Evolutionary conservation across 2,329 filamentous ascomycete genomes (phyloP), one percentile per base, ranked within the genome.

Genomic region (Lasiodiplodia hormozganensis): DNA sequence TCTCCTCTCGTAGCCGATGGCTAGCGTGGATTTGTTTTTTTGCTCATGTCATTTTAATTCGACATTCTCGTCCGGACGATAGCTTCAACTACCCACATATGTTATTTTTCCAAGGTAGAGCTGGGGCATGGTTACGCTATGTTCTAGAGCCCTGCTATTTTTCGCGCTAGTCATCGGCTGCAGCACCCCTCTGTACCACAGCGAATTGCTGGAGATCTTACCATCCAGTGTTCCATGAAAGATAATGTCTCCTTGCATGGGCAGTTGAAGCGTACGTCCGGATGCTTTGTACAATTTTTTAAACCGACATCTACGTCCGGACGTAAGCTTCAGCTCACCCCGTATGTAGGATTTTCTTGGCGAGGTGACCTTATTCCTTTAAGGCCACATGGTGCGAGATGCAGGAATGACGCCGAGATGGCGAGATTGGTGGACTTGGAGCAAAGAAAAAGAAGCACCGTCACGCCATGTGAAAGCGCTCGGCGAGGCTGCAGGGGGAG

Each of bases 401-500:
- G n/a, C 40, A 49, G 18, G 3, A 16, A 47, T 34, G 25, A 62
- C n/a, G 58, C 38, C 28, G 25, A 16, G 23, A 62, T 62, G 57
- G 57, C n/a, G 38, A 62, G 57, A 49, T 16, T 51, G 23, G 11
- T 21, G 23, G 40, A 57, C 7, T 38, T 36, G 23, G 16, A n/a
- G 54, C 31, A 23, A 7, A 12, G n/a, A 34, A 64, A 40, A 64
- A 25, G 21, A 58, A 52, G 18, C 47, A 40, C 25, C 60, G 60
- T 64, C 60, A 64, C 60, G 60, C 60, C 60, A 64, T 64, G 25
- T 10, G 43, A 31, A 34, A 64, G 47, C 60, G 34, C 43, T 31
- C 31, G 47, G 16, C 36, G 60, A 64, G 60, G 28, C 28, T 64
- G 43, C 60, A 52, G 60, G 28, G 36, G 7, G 60, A 23, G 60